Evolutionary conservation across 2,329 filamentous ascomycete species (phyloP).

Genomic region (Blumeriella jaapii): DNA sequence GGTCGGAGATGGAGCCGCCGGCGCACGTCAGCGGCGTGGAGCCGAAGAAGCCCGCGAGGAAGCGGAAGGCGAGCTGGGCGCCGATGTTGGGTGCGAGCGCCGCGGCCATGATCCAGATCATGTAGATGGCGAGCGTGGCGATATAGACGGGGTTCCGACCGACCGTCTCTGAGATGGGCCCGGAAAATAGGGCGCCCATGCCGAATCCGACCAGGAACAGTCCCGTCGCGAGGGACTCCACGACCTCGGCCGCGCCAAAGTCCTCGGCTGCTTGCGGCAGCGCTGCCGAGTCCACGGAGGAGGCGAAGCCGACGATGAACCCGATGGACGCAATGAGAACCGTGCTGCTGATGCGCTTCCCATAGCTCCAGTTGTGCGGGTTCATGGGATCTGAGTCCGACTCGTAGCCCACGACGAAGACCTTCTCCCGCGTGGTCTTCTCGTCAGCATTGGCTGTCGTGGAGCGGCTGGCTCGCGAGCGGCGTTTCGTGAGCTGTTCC

Average conservation of each 20-base stretch:
- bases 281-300: conserved; percentile 40
- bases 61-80: conserved; percentile 12
- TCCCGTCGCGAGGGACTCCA: conserved; percentile 37
- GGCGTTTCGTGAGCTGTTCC: conserved; percentile 12
- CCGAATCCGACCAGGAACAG: conserved; percentile 29
- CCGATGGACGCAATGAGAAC: conserved; percentile 36
- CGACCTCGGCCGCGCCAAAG: conserved; percentile 38
- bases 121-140: conserved; percentile 31
- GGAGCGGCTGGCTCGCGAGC: neutral
- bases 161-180: conserved; percentile 31
- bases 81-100: conserved; percentile 25
- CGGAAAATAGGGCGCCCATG: conserved; percentile 29
- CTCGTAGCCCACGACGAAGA: conserved; percentile 33
- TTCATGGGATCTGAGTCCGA: conserved; percentile 29
- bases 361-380: conserved; percentile 30
- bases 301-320: conserved; percentile 38
- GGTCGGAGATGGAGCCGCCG: conserved; percentile 29
- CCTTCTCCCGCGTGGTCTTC: conserved; percentile 13
- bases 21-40: conserved; percentile 9
- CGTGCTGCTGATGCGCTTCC: conserved; percentile 29
- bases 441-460: conserved; percentile 5
- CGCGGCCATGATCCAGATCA: conserved; percentile 35
- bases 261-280: conserved; percentile 33
- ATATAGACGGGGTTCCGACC: conserved; percentile 33
- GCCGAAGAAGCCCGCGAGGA: conserved; percentile 15